Evolutionary conservation across 2,329 filamentous ascomycete species (phyloP), one percentile per base, ranked within the genome.

Genomic region (Anisogramma anomala): DNA sequence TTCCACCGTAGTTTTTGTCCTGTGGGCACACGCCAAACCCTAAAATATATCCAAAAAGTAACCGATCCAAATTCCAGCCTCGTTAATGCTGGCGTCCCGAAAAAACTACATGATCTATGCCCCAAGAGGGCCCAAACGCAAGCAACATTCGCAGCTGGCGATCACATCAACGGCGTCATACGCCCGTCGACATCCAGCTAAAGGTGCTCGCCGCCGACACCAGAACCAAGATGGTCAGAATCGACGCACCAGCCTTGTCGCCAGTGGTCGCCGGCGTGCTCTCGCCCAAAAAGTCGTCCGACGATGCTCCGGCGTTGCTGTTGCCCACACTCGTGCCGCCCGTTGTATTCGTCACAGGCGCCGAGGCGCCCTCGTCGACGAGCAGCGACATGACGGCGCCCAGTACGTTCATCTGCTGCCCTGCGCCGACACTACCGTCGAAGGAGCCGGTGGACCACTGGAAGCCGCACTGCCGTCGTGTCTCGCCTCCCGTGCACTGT

Each of bases 341-440:
- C 17, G 43, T 49, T 4, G 36, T 20, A 23, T 50, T 49, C 11
- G 50, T 52, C 27, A 49, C 42, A 17, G 48, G 50, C 4, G 42
- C 34, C 6, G 28, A 15, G 6, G 46, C 53, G 22, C 38, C 45
- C 2, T 20, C 44, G 34, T 56, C 52, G 32, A 65, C 53, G n/a
- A 72, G 54, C 13, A 63, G 61, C 2, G 62, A 61, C 39, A 67
- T 65, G 31, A 77, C 64, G 11, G 71, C 62, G 26, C 66, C 65
- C 30, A 75, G 59, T 0, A 69, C 71, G 48, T 66, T 69, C 56
- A 77, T 68, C 54, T 74, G 67, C 55, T 76, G 66, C 33, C 73
- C 71, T 44, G 72, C 68, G 38, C 71, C 68, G 18, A 61, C 61
- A 17, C 68, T 68, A 23, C 65, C 65, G 52, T 74, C 71, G 48